phyloP scores from a whole-genome alignment of 2,329 filamentous ascomycete species.

The Calonectria naviculata region DNA sequence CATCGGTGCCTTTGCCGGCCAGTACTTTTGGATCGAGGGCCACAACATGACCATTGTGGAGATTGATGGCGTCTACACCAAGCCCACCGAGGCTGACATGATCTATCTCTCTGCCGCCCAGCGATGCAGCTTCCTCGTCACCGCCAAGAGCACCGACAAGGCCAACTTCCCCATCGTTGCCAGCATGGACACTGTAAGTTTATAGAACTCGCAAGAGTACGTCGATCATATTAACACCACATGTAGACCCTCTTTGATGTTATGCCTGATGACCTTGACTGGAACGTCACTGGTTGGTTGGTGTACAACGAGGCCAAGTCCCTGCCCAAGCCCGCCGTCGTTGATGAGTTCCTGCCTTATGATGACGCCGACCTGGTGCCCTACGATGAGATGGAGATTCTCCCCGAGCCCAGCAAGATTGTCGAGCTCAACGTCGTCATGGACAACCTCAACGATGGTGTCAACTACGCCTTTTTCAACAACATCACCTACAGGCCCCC shows the following conservation, averaged over 20 bases:
- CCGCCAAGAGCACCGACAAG: conserved; percentile 67
- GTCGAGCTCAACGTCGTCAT: conserved; percentile 74
- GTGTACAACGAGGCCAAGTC: conserved; percentile 62
- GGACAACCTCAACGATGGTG: conserved; percentile 70
- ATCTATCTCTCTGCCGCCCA: conserved; percentile 77
- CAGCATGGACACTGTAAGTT: conserved; percentile 74
- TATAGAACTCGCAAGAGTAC: not conserved
- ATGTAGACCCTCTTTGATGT: conserved; percentile 72
- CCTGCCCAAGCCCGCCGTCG: conserved; percentile 60
- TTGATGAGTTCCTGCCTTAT: conserved; percentile 73
- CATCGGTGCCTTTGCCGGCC: conserved; percentile 76
- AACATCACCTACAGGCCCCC: conserved; percentile 80
- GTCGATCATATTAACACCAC: conserved; percentile 15
- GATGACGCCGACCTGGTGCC: conserved; percentile 82
- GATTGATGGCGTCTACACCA: conserved; percentile 77
- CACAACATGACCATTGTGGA: conserved; percentile 77
- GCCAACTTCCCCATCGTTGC: conserved; percentile 75
- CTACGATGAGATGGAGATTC: conserved; percentile 70
- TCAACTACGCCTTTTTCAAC: conserved; percentile 76
- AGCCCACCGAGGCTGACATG: conserved; percentile 67
- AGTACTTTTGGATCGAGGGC: conserved; percentile 75
- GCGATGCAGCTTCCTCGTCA: conserved; percentile 71
- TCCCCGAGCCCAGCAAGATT: conserved; percentile 70
- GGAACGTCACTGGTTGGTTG: conserved; percentile 74
- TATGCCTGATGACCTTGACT: conserved; percentile 75